Percentiles rank a stretch among this genome's conserved stretches.
These are phyloP conservation scores for Cyberlindnera subsufficiens DNA, from an alignment of 805 yeast genomes.

Conservation along the genomic window DNA sequence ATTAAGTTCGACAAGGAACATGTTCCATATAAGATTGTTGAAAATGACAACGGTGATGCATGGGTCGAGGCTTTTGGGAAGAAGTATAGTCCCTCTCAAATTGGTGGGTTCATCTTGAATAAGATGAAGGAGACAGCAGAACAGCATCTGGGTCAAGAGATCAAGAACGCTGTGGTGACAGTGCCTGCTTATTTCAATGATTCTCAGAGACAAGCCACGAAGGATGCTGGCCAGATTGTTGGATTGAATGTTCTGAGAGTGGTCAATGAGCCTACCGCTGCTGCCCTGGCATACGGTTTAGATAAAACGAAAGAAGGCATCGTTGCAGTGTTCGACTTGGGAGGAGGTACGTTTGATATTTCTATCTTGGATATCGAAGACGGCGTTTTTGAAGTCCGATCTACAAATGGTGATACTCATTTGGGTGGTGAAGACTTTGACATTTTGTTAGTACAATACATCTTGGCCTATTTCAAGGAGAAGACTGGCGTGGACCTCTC, in stretches of 20 bases:
- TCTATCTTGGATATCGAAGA: conserved; percentile 73
- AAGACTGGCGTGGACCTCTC: conserved; percentile 31
- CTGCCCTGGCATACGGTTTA: conserved; percentile 77
- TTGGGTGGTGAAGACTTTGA: conserved; percentile 86
- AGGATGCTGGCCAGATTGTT: conserved; percentile 69
- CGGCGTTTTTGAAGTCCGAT: conserved; percentile 75
- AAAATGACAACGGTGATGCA: conserved; percentile 61
- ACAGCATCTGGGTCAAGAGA: conserved; percentile 41
- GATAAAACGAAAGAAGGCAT: conserved; percentile 40
- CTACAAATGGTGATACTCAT: conserved; percentile 82
- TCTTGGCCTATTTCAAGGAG: conserved; percentile 48
- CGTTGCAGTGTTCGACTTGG: conserved; percentile 61
- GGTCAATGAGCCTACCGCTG: conserved; percentile 81
- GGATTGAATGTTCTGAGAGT: conserved; percentile 73
- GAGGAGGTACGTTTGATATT: conserved; percentile 85
- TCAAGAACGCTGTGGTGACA: conserved; percentile 75
- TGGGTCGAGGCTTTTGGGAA: conserved; percentile 43
- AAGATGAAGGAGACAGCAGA: conserved; percentile 66
- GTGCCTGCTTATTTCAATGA: conserved; percentile 85
- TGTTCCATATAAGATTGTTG: conserved; percentile 58
- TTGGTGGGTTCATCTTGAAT: conserved; percentile 57
- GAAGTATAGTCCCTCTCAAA: conserved; percentile 62
- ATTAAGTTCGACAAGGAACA: conserved; percentile 60
- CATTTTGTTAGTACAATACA: conserved; percentile 50
- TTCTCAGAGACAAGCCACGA: conserved; percentile 80